These are phyloP conservation scores for Boletellus deceptivus DNA, from an alignment of 1,284 basidiomycete species.

Conservation along the genomic window DNA sequence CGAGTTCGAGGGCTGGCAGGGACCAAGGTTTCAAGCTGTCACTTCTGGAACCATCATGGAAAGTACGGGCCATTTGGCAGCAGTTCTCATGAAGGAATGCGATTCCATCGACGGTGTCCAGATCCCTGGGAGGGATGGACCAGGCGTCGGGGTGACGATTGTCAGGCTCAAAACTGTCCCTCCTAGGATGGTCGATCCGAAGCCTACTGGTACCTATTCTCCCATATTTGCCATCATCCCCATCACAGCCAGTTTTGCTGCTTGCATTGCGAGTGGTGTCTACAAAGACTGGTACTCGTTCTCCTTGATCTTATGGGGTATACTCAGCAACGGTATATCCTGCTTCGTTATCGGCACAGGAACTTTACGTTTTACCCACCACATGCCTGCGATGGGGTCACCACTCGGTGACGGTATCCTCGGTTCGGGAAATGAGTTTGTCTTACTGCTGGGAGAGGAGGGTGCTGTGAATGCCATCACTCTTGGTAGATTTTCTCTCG, in stretches of 20 bases:
- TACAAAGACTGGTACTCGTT: constrained; percentile 27
- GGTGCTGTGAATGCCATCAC: constrained; percentile 27
- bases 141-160: constrained; percentile 21
- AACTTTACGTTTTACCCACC: constrained; percentile 19
- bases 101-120: not conserved
- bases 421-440: constrained; percentile 14
- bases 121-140: constrained; percentile 20
- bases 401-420: constrained; percentile 27
- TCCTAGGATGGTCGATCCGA: constrained; percentile 3
- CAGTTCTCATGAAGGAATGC: constrained; percentile 17
- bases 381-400: constrained; percentile 16
- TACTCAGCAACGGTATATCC: constrained; percentile 28
- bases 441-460: constrained; percentile 23
- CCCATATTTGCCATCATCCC: constrained; percentile 17
- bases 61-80: constrained; percentile 15
- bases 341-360: constrained; percentile 28
- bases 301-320: constrained; percentile 30
- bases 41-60: constrained; percentile 17
- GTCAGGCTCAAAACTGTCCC: constrained; percentile 13
- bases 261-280: constrained; percentile 20
- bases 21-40: constrained; percentile 20
- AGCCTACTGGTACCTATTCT: constrained; percentile 10
- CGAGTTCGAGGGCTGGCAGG: constrained; percentile 23
- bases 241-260: constrained; percentile 18
- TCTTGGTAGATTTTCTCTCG: constrained; percentile 21